phyloP scores from a whole-genome alignment of 805 yeast genomes.

The Lipomyces spencermartinsiae region DNA sequence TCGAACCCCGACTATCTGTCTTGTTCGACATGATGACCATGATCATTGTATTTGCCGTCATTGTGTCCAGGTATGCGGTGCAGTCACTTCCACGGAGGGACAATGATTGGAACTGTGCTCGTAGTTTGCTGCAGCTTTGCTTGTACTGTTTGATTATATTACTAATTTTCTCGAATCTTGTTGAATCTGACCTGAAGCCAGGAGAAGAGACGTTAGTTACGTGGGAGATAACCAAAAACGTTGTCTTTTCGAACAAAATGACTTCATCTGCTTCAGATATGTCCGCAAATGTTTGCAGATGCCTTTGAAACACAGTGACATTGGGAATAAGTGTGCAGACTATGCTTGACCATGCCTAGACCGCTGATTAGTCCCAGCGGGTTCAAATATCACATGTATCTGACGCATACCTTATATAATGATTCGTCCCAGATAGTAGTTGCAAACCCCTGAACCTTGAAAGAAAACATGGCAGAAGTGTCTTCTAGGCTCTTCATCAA shows the following conservation, averaged over 20 bases:
- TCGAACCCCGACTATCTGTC: constrained; percentile 1
- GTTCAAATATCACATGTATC: background rate
- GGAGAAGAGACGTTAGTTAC: constrained; percentile 40
- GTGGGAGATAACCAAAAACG: constrained; percentile 79
- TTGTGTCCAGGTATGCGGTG: constrained; percentile 50
- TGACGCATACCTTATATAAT: constrained; percentile 62
- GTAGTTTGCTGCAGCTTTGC: constrained; percentile 85
- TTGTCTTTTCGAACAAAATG: constrained; percentile 88
- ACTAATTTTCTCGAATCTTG: constrained; percentile 90
- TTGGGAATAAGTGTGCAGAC: constrained; percentile 95
- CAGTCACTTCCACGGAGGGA: constrained; percentile 63
- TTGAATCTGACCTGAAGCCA: constrained; percentile 68
- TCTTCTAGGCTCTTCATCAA: constrained; percentile 84
- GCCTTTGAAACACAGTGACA: constrained; percentile 77
- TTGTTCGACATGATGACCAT: constrained; percentile 52
- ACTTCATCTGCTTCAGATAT: constrained; percentile 87
- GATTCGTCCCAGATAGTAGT: constrained; percentile 98
- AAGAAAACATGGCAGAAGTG: constrained; percentile 54
- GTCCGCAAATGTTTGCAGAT: constrained; percentile 72
- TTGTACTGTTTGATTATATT: constrained; percentile 93
- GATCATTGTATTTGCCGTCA: constrained; percentile 53
- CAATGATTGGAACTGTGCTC: constrained; percentile 81
- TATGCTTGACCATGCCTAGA: constrained; percentile 87
- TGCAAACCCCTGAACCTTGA: constrained; percentile 70
- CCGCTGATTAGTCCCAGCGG: background rate